Conservation (phyloP, 345 rosid genomes). For the Hevea brasiliensis region DNA sequence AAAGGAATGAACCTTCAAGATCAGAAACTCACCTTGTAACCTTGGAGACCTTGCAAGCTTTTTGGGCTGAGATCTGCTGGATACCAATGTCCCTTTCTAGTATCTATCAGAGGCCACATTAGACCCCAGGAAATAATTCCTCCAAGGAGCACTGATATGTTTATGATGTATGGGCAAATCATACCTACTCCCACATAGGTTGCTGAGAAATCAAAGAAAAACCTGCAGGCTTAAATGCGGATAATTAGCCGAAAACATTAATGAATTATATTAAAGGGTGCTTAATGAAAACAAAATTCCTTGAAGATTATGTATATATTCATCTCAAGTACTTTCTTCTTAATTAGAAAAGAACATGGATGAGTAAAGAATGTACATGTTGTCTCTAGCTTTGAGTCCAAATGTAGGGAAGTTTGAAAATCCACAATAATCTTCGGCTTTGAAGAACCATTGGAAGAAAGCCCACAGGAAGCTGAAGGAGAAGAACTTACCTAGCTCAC, state of each 20-base stretch:
- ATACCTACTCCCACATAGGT: slow-evolving; percentile 16
- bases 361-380: background rate
- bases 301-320: background rate
- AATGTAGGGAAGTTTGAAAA: slow-evolving; percentile 12
- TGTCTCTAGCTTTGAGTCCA: slow-evolving; percentile 12
- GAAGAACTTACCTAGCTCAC: slow-evolving; percentile 9
- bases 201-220: slow-evolving; percentile 11
- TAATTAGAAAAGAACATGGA: background rate
- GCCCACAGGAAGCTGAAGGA: slow-evolving; percentile 15
- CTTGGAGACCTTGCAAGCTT: slow-evolving; percentile 7
- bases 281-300: background rate
- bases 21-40: slow-evolving; percentile 9
- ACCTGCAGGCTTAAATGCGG: background rate
- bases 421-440: background rate
- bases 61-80: background rate
- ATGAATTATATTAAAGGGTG: too few species aligned
- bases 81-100: slow-evolving; percentile 12
- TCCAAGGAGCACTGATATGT: slow-evolving; percentile 9
- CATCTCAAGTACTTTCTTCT: background rate
- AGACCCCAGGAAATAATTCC: slow-evolving; percentile 16
- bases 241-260: too few species aligned
- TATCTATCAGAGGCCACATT: slow-evolving; percentile 13
- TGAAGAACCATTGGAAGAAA: slow-evolving; percentile 11
- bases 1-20: too few species aligned
- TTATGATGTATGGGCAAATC: slow-evolving; percentile 15